A percentile compares a stretch with the other conserved stretches of the same genome.
Evolutionary conservation across 495 filamentous ascomycete species (phyloP).

Genomic region (Penicillium herquei): DNA sequence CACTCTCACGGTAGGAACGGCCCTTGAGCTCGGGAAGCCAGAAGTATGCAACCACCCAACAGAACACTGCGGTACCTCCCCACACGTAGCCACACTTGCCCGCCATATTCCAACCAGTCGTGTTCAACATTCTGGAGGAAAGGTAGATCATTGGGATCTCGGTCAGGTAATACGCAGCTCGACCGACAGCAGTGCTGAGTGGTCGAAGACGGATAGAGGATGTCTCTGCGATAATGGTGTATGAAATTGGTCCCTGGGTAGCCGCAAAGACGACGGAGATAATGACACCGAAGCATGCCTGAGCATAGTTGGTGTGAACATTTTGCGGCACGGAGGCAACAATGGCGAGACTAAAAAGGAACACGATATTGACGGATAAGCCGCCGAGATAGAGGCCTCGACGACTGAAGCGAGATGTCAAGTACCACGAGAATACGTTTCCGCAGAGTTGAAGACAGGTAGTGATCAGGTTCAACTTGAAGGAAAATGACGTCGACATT

Average conservation of each 20-base stretch:
- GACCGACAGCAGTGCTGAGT: slow-evolving; percentile 62
- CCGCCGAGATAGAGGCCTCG: slow-evolving; percentile 49
- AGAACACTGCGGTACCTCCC: slow-evolving; percentile 49
- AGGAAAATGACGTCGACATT: slow-evolving; percentile 23
- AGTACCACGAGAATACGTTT: slow-evolving; percentile 24
- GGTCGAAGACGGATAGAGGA: slow-evolving; percentile 50
- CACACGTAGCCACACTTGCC: slow-evolving; percentile 71
- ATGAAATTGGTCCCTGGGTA: slow-evolving; percentile 60
- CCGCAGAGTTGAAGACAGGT: slow-evolving; percentile 36
- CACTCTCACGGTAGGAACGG: slow-evolving; percentile 59
- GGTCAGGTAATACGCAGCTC: slow-evolving; percentile 56
- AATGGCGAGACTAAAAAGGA: slow-evolving; percentile 41
- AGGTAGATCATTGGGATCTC: slow-evolving; percentile 62
- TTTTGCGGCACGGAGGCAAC: slow-evolving; percentile 38
- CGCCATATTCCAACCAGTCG: slow-evolving; percentile 59
- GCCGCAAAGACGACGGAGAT: slow-evolving; percentile 59
- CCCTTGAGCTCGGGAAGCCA: slow-evolving; percentile 60
- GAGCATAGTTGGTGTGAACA: slow-evolving; percentile 37
- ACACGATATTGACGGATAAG: slow-evolving; percentile 30
- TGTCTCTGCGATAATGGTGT: slow-evolving; percentile 62
- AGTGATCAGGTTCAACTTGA: slow-evolving; percentile 38
- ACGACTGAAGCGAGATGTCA: slow-evolving; percentile 40
- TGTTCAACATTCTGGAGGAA: slow-evolving; percentile 67
- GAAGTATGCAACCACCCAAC: slow-evolving; percentile 47
- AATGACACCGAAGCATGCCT: slow-evolving; percentile 55